These are phyloP conservation scores for Collybia sordida DNA, from an alignment of 768 basidiomycete genomes.

Conservation along the genomic window DNA sequence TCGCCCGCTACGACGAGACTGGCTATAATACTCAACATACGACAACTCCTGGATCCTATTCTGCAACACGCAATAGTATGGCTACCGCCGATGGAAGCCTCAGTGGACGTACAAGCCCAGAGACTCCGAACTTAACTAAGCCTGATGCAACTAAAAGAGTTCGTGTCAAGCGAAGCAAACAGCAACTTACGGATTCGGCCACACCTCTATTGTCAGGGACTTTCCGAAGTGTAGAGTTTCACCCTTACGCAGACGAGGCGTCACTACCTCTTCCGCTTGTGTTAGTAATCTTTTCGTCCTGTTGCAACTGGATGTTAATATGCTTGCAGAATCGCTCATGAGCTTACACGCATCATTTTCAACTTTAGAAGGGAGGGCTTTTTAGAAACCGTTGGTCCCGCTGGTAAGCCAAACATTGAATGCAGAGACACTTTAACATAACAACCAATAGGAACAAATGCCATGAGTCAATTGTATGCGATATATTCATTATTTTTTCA, in stretches of 20 bases:
- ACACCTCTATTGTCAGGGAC: constrained; percentile 65
- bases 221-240: constrained; percentile 60
- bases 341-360: constrained; percentile 69
- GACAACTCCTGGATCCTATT: constrained; percentile 36
- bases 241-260: constrained; percentile 52
- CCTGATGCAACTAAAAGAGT: constrained; percentile 67
- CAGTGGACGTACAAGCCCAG: constrained; percentile 27
- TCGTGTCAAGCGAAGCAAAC: constrained; percentile 70
- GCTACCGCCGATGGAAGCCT: constrained; percentile 19
- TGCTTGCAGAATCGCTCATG: constrained; percentile 69
- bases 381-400: constrained; percentile 88
- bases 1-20: constrained; percentile 46
- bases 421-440: neutral
- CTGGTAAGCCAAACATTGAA: constrained; percentile 45
- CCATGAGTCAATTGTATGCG: constrained; percentile 65
- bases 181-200: constrained; percentile 38
- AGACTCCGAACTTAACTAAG: constrained; percentile 29
- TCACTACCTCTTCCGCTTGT: constrained; percentile 82
- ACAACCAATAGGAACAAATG: constrained; percentile 62
- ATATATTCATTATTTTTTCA: neutral
- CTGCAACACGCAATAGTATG: constrained; percentile 35
- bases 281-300: constrained; percentile 35
- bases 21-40: constrained; percentile 36
- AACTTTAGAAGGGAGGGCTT: constrained; percentile 77
- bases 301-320: neutral